These are phyloP conservation scores for Leccinum truebloodii DNA, from an alignment of 768 basidiomycete genomes.

Conservation along the genomic window DNA sequence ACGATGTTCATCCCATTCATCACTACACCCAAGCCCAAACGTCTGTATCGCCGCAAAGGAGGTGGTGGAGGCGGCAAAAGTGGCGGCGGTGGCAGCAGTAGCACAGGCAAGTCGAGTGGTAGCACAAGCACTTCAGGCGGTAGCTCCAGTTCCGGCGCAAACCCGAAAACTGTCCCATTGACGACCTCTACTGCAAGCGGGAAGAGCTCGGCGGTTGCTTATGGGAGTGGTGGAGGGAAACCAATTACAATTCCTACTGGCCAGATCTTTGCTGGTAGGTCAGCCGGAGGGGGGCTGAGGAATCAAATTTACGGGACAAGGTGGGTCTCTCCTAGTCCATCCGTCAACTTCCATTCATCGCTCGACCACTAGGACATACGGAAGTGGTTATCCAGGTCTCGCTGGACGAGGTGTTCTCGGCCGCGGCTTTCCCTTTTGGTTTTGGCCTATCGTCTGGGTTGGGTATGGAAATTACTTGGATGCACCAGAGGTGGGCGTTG, in stretches of 20 bases:
- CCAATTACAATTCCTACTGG: slow-evolving; percentile 42
- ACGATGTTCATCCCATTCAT: slow-evolving; percentile 27
- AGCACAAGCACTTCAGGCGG: not conserved
- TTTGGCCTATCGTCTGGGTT: slow-evolving; percentile 63
- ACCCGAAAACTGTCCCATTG: slow-evolving; percentile 22
- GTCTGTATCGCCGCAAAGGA: slow-evolving; percentile 33
- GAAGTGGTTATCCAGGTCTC: slow-evolving; percentile 63
- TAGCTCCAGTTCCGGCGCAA: slow-evolving; percentile 7
- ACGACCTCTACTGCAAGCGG: slow-evolving; percentile 21
- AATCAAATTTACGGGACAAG: slow-evolving; percentile 43
- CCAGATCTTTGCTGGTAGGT: slow-evolving; percentile 47
- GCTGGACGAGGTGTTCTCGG: slow-evolving; percentile 46
- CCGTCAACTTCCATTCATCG: not conserved
- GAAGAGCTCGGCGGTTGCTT: slow-evolving; percentile 30
- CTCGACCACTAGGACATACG: slow-evolving; percentile 44
- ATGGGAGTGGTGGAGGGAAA: slow-evolving; percentile 36
- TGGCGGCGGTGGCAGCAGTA: slow-evolving; percentile 16
- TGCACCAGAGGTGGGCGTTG: slow-evolving; percentile 40
- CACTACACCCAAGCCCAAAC: not conserved
- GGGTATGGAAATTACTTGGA: slow-evolving; percentile 37
- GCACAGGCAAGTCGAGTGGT: slow-evolving; percentile 16
- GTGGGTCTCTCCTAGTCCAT: slow-evolving; percentile 30
- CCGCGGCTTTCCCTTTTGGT: slow-evolving; percentile 61
- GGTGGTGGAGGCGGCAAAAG: slow-evolving; percentile 31
- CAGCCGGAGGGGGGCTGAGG: slow-evolving; percentile 54